Evolutionary conservation across 257 asterid genomes (phyloP).

Genomic region (Gardenia jasminoides): DNA sequence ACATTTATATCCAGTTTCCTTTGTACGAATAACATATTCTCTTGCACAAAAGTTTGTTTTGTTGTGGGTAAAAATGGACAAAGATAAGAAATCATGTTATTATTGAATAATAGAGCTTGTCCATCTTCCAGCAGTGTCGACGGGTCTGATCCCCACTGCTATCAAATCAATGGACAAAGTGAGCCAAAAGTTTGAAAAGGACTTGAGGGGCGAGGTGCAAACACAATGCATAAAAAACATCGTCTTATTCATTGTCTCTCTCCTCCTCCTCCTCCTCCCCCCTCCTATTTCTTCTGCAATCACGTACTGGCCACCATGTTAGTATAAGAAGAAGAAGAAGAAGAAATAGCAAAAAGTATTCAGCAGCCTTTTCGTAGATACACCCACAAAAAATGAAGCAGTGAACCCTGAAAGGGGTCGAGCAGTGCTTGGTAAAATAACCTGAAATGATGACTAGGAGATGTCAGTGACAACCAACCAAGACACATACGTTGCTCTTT

Average conservation of each 20-base stretch:
- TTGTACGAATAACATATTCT: not conserved
- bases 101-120: not conserved
- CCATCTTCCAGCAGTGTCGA: not conserved
- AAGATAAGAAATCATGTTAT: too few relatives aligned
- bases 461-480: constrained; percentile 5
- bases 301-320: not conserved
- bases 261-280: too few relatives aligned
- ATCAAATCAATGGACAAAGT: not conserved
- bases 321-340: not conserved
- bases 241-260: constrained; percentile 26
- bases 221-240: not conserved
- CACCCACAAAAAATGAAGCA: constrained; percentile 1
- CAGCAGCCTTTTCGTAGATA: not conserved
- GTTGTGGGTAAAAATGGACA: too few relatives aligned
- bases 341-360: constrained; percentile 28
- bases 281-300: not conserved
- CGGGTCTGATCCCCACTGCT: not conserved
- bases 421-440: constrained; percentile 20
- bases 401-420: constrained; percentile 14
- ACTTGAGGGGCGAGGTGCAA: constrained; percentile 12
- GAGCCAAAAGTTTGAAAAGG: constrained; percentile 17
- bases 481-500: not conserved
- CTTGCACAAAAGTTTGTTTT: not conserved
- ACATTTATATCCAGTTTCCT: not conserved
- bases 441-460: constrained; percentile 12